These are phyloP conservation scores for Gyrodon lividus DNA, from an alignment of 768 basidiomycete species.

Conservation along the genomic window DNA sequence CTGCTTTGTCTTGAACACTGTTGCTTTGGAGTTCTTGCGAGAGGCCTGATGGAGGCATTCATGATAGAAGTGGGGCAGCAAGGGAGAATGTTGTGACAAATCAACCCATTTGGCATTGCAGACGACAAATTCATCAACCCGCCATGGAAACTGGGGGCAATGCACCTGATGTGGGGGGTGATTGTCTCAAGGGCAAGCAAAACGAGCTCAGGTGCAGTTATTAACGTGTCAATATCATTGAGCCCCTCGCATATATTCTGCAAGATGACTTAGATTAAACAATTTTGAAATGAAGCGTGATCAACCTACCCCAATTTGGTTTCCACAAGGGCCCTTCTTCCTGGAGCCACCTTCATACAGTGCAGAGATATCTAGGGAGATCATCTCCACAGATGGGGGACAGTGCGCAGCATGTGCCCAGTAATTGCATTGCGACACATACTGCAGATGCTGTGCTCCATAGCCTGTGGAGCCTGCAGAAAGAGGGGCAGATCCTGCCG, in stretches of 20 bases:
- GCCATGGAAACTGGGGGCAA: conserved; percentile 1
- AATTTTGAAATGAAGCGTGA: too few species aligned
- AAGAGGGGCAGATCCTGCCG: too few species aligned
- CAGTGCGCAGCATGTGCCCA: too few species aligned
- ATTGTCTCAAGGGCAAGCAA: not conserved
- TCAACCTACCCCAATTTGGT: not conserved
- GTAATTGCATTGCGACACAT: too few species aligned
- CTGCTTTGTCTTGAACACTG: conserved; percentile 1
- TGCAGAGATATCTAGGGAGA: not conserved
- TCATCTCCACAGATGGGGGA: not conserved
- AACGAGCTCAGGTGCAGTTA: not conserved
- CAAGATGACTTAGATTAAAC: not conserved
- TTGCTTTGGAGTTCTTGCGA: not conserved
- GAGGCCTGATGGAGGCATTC: conserved; percentile 1
- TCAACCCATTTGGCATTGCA: conserved; percentile 4
- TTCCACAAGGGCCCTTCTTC: not conserved
- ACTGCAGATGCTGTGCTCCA: too few species aligned
- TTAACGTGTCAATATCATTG: not conserved
- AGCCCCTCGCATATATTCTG: not conserved
- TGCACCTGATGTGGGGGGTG: not conserved
- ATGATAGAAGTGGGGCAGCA: conserved; percentile 1
- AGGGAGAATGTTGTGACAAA: not conserved
- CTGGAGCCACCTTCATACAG: not conserved
- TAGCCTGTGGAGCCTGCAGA: too few species aligned
- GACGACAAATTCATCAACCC: conserved; percentile 4